Conservation (phyloP, 345 rosid species). For the Linum lewisii region DNA sequence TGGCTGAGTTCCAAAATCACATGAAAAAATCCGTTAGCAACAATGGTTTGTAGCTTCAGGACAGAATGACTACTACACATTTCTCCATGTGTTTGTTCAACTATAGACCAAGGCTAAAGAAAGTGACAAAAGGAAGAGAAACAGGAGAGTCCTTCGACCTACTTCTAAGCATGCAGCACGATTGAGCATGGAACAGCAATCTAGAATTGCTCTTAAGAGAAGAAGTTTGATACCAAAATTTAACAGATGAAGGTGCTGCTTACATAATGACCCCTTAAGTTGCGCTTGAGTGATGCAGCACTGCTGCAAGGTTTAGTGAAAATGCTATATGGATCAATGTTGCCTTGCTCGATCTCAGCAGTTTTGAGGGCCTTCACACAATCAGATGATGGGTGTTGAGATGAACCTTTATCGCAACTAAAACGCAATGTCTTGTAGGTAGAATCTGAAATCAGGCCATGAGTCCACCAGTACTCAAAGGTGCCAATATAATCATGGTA, state of each 20-base stretch:
- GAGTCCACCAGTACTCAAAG: slow-evolving; percentile 96
- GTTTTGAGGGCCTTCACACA: slow-evolving; percentile 46
- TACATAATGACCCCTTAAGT: slow-evolving; percentile 63
- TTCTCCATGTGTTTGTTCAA: no score
- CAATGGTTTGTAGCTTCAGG: neutral
- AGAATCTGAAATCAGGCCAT: slow-evolving; percentile 87
- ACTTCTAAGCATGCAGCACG: no score
- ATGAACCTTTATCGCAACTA: slow-evolving; percentile 46
- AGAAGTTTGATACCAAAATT: neutral
- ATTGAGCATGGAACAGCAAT: no score
- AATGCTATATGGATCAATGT: slow-evolving; percentile 81
- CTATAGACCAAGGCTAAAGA: no score
- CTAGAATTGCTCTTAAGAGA: no score
- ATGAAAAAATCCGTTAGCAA: neutral
- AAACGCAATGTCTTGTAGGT: slow-evolving; percentile 48
- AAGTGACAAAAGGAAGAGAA: no score
- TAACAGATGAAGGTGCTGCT: slow-evolving; percentile 19
- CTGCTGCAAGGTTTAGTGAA: slow-evolving; percentile 64
- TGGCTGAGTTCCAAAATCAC: slow-evolving; percentile 40
- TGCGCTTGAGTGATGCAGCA: slow-evolving; percentile 42
- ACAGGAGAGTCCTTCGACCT: no score
- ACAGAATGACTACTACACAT: no score
- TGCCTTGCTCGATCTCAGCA: slow-evolving; percentile 65
- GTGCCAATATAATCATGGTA: slow-evolving; percentile 72
- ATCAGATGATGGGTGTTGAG: slow-evolving; percentile 58